Evolutionary conservation across 2,329 filamentous ascomycete species (phyloP).

Genomic region (Trichophyton equinum): DNA sequence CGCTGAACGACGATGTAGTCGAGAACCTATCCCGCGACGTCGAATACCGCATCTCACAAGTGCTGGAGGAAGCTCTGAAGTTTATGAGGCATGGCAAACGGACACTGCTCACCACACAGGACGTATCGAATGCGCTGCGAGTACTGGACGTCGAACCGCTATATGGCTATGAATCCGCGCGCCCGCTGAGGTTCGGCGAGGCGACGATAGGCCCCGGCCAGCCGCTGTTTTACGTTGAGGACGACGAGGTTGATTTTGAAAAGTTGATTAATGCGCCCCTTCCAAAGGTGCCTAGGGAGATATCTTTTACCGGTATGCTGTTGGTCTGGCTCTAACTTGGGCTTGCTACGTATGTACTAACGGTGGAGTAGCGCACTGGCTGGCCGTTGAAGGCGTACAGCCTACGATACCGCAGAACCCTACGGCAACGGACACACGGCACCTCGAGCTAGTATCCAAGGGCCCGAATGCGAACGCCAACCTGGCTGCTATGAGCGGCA

Average conservation of each 20-base stretch:
- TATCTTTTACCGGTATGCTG: slow-evolving; percentile 68
- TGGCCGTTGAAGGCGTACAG: slow-evolving; percentile 93
- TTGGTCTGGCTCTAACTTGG: background rate
- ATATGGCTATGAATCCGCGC: slow-evolving; percentile 88
- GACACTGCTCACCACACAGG: slow-evolving; percentile 76
- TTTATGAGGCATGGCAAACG: slow-evolving; percentile 89
- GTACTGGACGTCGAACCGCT: slow-evolving; percentile 87
- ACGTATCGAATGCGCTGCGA: slow-evolving; percentile 73
- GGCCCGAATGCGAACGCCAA: slow-evolving; percentile 78
- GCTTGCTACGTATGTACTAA: background rate
- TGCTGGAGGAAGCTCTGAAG: slow-evolving; percentile 85
- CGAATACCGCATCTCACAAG: slow-evolving; percentile 86
- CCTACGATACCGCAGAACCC: slow-evolving; percentile 95
- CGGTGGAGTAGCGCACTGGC: slow-evolving; percentile 64
- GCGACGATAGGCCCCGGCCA: slow-evolving; percentile 87
- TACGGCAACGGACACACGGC: slow-evolving; percentile 67
- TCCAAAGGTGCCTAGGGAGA: slow-evolving; percentile 86
- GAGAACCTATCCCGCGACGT: slow-evolving; percentile 85
- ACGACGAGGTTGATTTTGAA: slow-evolving; percentile 97
- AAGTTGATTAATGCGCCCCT: slow-evolving; percentile 94
- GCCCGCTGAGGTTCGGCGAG: slow-evolving; percentile 82
- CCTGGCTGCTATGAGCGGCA: slow-evolving; percentile 68
- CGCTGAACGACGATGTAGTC: slow-evolving; percentile 71
- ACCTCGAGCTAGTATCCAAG: slow-evolving; percentile 78
- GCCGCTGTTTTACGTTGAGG: slow-evolving; percentile 91